These are phyloP conservation scores for Tulasnella sp. DNA, from an alignment of 768 basidiomycete species.

Conservation along the genomic window DNA sequence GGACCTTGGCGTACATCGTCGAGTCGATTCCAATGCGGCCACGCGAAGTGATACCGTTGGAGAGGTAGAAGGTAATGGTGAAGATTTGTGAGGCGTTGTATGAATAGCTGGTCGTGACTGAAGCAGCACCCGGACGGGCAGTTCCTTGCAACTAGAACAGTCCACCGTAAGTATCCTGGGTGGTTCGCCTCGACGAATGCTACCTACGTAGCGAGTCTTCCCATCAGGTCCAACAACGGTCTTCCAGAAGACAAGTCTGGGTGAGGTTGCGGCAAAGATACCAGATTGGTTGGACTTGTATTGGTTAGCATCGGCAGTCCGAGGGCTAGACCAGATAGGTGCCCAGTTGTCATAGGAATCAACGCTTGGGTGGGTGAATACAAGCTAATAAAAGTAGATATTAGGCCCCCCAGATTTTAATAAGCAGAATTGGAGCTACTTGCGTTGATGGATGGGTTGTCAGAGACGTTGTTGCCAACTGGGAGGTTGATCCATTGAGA, in stretches of 20 bases:
- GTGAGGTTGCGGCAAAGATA: conserved; percentile 55
- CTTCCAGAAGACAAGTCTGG: conserved; percentile 58
- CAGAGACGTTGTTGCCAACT: conserved; percentile 52
- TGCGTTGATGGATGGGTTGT: conserved; percentile 61
- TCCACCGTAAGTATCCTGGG: conserved; percentile 45
- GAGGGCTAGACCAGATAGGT: conserved; percentile 52
- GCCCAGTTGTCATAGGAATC: conserved; percentile 61
- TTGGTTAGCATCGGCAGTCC: conserved; percentile 54
- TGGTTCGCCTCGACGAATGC: background rate
- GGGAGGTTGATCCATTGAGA: conserved; percentile 57
- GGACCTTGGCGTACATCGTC: conserved; percentile 48
- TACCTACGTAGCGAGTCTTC: conserved; percentile 48
- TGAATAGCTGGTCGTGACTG: conserved; percentile 48
- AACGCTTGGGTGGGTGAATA: conserved; percentile 60
- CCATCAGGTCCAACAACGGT: conserved; percentile 48
- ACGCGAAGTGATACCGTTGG: conserved; percentile 57
- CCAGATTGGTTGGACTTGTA: conserved; percentile 53
- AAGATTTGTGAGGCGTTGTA: conserved; percentile 53
- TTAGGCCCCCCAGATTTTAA: background rate
- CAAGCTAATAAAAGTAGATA: conserved; percentile 37
- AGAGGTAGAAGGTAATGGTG: conserved; percentile 61
- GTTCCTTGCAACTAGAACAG: conserved; percentile 55
- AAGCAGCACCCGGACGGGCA: conserved; percentile 57
- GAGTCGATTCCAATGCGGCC: conserved; percentile 57
- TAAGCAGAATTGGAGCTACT: conserved; percentile 22